These are phyloP conservation scores for Penicillium sp. DNA, from an alignment of 2,329 filamentous ascomycete species.

Conservation along the genomic window DNA sequence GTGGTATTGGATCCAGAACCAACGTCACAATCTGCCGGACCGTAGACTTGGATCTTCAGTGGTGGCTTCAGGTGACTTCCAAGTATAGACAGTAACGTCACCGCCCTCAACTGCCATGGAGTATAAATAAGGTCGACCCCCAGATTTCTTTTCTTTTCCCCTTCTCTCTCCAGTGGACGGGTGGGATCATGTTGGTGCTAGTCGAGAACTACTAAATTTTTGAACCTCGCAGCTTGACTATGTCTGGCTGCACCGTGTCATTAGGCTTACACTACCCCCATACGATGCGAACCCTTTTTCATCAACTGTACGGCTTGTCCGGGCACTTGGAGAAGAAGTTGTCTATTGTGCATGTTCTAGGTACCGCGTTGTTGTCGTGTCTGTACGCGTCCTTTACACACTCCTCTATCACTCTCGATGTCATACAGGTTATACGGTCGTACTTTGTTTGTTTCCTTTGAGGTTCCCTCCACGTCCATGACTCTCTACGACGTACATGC, in stretches of 20 bases:
- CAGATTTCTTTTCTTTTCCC: background rate
- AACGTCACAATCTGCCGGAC: background rate
- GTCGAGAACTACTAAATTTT: background rate
- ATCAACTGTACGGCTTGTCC: background rate
- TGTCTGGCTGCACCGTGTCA: background rate
- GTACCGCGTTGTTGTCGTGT: background rate
- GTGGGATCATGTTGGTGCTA: no score
- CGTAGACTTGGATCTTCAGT: background rate
- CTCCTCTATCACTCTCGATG: background rate
- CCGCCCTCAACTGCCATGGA: background rate
- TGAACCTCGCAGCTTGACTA: background rate
- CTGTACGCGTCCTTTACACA: background rate
- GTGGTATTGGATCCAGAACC: background rate
- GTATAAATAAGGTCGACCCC: background rate
- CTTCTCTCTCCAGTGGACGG: background rate
- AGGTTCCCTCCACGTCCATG: background rate
- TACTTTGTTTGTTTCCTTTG: background rate
- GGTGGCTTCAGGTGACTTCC: background rate
- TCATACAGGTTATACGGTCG: background rate
- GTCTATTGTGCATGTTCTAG: background rate
- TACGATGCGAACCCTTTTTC: background rate
- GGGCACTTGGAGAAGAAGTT: background rate
- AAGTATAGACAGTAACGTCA: background rate
- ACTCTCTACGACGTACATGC: background rate
- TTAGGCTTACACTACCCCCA: background rate